Evolutionary conservation across 306 rosid species (phyloP).

Genomic region (Citrullus amarus): DNA sequence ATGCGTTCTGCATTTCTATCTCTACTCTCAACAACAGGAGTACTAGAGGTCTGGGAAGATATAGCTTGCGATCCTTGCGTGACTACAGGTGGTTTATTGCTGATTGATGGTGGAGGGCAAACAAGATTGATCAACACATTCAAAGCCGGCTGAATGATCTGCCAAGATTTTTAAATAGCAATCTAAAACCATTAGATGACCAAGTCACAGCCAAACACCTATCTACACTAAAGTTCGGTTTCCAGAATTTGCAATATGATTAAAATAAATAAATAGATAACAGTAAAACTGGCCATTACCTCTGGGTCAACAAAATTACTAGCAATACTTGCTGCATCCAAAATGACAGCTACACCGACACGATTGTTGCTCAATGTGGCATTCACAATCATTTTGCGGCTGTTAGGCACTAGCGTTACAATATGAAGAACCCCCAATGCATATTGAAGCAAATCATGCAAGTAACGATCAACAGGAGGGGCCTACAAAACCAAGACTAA

Average conservation of each 20-base stretch:
- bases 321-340: slow-evolving; percentile 92
- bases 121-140: slow-evolving; percentile 91
- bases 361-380: slow-evolving; percentile 84
- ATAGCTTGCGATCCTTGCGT: slow-evolving; percentile 60
- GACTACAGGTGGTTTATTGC: slow-evolving; percentile 60
- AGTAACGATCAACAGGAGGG: slow-evolving; percentile 86
- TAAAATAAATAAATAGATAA: background rate
- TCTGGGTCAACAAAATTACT: slow-evolving; percentile 85
- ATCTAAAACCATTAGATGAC: background rate
- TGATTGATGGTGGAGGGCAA: slow-evolving; percentile 97
- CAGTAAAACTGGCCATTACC: slow-evolving; percentile 28
- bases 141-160: slow-evolving; percentile 94
- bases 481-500: slow-evolving; percentile 47
- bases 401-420: slow-evolving; percentile 79
- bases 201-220: background rate
- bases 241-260: slow-evolving; percentile 3
- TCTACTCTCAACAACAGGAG: slow-evolving; percentile 46
- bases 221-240: slow-evolving; percentile 1
- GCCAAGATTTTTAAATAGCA: slow-evolving; percentile 19
- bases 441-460: slow-evolving; percentile 94
- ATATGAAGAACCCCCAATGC: slow-evolving; percentile 92
- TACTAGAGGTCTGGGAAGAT: slow-evolving; percentile 44
- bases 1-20: slow-evolving; percentile 35
- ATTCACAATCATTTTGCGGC: slow-evolving; percentile 87
- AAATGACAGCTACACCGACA: slow-evolving; percentile 76